Conservation (phyloP, 768 basidiomycete species). For the Cubamyces lactineus region DNA sequence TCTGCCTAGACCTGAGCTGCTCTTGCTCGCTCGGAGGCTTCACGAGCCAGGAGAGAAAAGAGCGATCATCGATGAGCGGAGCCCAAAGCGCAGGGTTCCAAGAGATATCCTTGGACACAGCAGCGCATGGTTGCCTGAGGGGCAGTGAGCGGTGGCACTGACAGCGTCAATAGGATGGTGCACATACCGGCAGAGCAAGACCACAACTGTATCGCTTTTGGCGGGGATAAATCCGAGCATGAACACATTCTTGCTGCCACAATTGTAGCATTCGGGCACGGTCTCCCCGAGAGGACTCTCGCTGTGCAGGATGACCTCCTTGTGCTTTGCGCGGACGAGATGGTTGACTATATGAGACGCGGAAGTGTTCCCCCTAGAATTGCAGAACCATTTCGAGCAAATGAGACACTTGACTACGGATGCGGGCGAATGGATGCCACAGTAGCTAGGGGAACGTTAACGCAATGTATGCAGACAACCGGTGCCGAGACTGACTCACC, state of each 20-base stretch:
- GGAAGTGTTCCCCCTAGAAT: constrained; percentile 96
- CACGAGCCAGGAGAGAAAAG: constrained; percentile 99
- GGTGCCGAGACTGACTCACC: constrained; percentile 51
- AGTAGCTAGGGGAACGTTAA: constrained; percentile 64
- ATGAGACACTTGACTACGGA: constrained; percentile 95
- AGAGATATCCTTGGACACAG: constrained; percentile 95
- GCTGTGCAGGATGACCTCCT: constrained; percentile 95
- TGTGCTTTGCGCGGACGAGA: constrained; percentile 98
- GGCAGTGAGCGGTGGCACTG: background rate
- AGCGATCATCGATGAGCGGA: constrained; percentile 96
- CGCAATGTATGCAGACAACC: constrained; percentile 2
- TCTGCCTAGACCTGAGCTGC: constrained; percentile 94
- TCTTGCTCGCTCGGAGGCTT: constrained; percentile 97
- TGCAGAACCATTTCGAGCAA: constrained; percentile 98
- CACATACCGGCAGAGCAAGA: constrained; percentile 90
- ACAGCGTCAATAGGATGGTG: constrained; percentile 8
- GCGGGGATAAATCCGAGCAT: constrained; percentile 99
- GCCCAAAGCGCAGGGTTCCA: constrained; percentile 99
- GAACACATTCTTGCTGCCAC: constrained; percentile 99
- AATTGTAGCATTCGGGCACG: constrained; percentile 98
- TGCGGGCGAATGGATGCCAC: constrained; percentile 96
- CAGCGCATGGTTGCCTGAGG: constrained; percentile 92
- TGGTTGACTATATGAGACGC: constrained; percentile 99
- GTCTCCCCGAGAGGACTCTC: constrained; percentile 97
- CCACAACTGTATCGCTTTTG: constrained; percentile 98